These are phyloP conservation scores for Tremella fuciformis DNA, from an alignment of 768 basidiomycete genomes.

Conservation along the genomic window DNA sequence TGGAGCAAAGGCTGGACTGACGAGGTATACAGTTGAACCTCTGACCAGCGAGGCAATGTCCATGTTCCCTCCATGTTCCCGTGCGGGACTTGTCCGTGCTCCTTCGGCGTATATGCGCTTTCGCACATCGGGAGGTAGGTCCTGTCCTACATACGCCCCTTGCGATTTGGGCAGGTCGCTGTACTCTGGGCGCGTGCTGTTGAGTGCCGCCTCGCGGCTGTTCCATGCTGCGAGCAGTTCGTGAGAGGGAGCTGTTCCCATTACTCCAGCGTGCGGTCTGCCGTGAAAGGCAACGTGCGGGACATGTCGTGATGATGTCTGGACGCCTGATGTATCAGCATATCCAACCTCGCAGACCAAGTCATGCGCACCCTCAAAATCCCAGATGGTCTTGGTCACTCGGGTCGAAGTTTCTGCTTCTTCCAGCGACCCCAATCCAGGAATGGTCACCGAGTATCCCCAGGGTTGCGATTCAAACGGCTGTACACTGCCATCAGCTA, in stretches of 20 bases:
- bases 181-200: neutral
- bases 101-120: conserved; percentile 65
- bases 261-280: conserved; percentile 68
- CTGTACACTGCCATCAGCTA: conserved; percentile 29
- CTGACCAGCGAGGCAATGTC: conserved; percentile 67
- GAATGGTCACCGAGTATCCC: conserved; percentile 70
- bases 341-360: neutral
- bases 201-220: conserved; percentile 65
- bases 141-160: conserved; percentile 70
- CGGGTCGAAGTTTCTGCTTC: conserved; percentile 65
- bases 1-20: conserved; percentile 9
- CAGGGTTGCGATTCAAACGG: conserved; percentile 61
- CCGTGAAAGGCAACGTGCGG: conserved; percentile 77
- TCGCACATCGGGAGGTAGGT: conserved; percentile 56
- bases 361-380: conserved; percentile 56
- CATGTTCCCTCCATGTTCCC: conserved; percentile 69
- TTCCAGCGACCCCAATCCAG: conserved; percentile 53
- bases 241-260: conserved; percentile 69
- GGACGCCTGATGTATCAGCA: conserved; percentile 56
- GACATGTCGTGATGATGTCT: conserved; percentile 71
- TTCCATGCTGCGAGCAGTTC: conserved; percentile 75
- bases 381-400: conserved; percentile 72
- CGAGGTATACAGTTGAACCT: conserved; percentile 31
- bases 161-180: conserved; percentile 59
- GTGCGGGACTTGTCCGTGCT: conserved; percentile 69